Conservation (phyloP, 805 yeast genomes). For the Metschnikowia lochheadii region DNA sequence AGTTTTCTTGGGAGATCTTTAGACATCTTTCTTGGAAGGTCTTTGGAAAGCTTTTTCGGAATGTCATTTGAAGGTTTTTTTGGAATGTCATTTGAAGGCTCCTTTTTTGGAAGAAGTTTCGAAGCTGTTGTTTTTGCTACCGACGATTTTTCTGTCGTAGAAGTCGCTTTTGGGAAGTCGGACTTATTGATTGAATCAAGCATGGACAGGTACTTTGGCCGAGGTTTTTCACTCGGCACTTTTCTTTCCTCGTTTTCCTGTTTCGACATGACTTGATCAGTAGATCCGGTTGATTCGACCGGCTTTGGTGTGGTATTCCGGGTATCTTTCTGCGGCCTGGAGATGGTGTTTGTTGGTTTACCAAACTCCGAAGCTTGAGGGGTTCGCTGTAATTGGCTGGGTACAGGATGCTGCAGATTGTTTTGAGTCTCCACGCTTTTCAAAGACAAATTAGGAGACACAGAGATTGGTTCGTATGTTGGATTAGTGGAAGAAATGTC, state of each 20-base stretch:
- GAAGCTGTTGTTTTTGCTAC: neutral
- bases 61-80: neutral
- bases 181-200: neutral
- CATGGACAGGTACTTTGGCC: constrained; percentile 1
- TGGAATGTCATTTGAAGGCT: neutral
- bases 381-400: neutral
- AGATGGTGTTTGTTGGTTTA: neutral
- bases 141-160: neutral
- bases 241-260: neutral
- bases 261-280: neutral
- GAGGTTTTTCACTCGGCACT: neutral
- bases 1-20: neutral
- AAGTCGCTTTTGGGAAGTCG: neutral
- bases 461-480: constrained; percentile 2
- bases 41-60: neutral
- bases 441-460: constrained; percentile 2
- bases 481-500: neutral
- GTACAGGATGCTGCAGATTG: neutral
- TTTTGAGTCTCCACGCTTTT: neutral
- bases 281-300: neutral
- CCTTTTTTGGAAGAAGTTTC: neutral
- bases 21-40: neutral
- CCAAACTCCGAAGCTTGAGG: neutral
- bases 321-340: neutral
- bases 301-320: neutral